Conservation (phyloP, 768 basidiomycete genomes). For the Pisolithus albus region DNA sequence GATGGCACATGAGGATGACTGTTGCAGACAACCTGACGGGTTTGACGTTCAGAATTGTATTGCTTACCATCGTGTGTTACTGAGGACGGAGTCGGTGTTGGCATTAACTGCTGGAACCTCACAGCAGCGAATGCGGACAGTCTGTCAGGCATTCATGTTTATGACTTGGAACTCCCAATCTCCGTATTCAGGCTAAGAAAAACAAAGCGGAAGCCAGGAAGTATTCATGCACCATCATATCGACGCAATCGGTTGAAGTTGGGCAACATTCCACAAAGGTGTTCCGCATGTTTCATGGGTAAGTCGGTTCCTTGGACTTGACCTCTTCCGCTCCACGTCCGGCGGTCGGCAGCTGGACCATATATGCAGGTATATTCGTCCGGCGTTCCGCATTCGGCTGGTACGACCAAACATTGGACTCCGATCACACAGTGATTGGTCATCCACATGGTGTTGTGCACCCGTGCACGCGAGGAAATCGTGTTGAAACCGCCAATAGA, state of each 20-base stretch:
- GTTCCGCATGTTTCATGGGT: slow-evolving; percentile 83
- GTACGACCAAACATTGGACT: slow-evolving; percentile 71
- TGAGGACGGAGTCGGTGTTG: too few species aligned
- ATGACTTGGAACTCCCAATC: too few species aligned
- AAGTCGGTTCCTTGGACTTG: slow-evolving; percentile 78
- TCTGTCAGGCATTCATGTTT: too few species aligned
- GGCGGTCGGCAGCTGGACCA: slow-evolving; percentile 65
- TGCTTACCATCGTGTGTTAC: too few species aligned
- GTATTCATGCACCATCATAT: slow-evolving; percentile 44
- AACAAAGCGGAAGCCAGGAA: too few species aligned
- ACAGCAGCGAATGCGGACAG: too few species aligned
- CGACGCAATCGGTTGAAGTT: slow-evolving; percentile 76
- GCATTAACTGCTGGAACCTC: too few species aligned
- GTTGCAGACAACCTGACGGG: too few species aligned
- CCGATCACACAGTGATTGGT: slow-evolving; percentile 79
- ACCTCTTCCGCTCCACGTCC: slow-evolving; percentile 82
- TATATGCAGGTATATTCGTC: slow-evolving; percentile 82
- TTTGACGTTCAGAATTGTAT: too few species aligned
- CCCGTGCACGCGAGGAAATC: slow-evolving; percentile 74
- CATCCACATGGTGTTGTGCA: slow-evolving; percentile 77
- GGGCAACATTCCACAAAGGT: slow-evolving; percentile 84
- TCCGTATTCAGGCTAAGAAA: too few species aligned
- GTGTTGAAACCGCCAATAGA: slow-evolving; percentile 82
- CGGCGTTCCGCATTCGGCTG: slow-evolving; percentile 68
- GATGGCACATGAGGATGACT: too few species aligned